These are phyloP conservation scores for Mrakia frigida DNA, from an alignment of 768 basidiomycete species.

Conservation along the genomic window DNA sequence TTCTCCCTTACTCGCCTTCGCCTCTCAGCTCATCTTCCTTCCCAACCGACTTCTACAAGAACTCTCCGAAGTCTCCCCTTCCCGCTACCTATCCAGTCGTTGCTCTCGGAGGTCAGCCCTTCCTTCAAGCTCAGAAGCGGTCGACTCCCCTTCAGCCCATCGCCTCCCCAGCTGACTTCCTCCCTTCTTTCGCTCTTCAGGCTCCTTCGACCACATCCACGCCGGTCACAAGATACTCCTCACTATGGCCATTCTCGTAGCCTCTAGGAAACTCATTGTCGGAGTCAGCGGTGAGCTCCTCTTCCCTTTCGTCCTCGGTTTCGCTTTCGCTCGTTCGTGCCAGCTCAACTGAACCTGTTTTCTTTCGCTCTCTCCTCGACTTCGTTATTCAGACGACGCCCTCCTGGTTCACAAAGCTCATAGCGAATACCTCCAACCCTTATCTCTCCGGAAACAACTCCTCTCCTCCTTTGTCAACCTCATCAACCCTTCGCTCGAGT, in stretches of 20 bases:
- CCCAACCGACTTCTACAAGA: slow-evolving; percentile 17
- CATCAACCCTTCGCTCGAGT: slow-evolving; percentile 22
- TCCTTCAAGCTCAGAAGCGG: not conserved
- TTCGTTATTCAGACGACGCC: slow-evolving; percentile 17
- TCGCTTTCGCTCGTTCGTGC: not conserved
- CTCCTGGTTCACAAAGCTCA: slow-evolving; percentile 21
- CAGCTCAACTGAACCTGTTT: not conserved
- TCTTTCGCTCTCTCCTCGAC: not conserved
- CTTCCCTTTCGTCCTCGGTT: slow-evolving; percentile 15
- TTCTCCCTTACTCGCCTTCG: slow-evolving; percentile 4
- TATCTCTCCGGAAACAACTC: not conserved
- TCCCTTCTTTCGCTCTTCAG: not conserved
- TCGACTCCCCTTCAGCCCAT: not conserved
- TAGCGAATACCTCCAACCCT: slow-evolving; percentile 13
- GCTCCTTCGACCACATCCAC: slow-evolving; percentile 97
- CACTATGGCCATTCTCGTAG: slow-evolving; percentile 82
- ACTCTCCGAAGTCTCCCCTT: not conserved
- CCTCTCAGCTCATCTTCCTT: not conserved
- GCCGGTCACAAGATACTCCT: slow-evolving; percentile 95
- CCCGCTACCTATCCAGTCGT: slow-evolving; percentile 55
- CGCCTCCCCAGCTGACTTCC: not conserved
- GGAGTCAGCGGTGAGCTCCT: slow-evolving; percentile 68
- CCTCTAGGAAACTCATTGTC: slow-evolving; percentile 72
- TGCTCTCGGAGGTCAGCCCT: slow-evolving; percentile 61
- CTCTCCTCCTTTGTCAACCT: not conserved